Base-by-base conservation (phyloP, 116 monocot genomes). In the Phalaenopsis hybrid region DNA sequence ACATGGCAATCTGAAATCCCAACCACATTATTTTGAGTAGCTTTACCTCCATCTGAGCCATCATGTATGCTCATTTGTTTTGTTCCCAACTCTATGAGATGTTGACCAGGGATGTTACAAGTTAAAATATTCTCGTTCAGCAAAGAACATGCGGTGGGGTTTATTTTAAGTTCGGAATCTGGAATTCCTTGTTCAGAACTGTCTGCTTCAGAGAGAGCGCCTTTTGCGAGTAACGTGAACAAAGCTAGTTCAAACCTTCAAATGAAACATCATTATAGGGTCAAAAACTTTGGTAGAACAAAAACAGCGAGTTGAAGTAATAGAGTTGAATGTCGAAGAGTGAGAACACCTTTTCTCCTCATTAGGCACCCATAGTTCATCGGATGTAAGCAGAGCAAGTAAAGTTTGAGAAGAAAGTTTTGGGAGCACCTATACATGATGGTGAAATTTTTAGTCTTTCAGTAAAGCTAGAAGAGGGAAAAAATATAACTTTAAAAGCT, bases 351-450 rank as follows among this genome's bases (percentile, higher is more conserved):
- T 75, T 88, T 93, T 95, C 87, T 99, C 99, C 84, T 99, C 99
- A 87, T 89, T 95, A 79, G 92, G 91, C 68, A 99, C 95, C 99
- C 99, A 99, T 4, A 99, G 89, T 83, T 90, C 95, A 83, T 95
- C 95, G 69, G 99, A 99, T 76, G 93, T 99, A 80, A 99, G 89
- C 59, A 99, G 84, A 33, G 93, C 88, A 85, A 92, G 92, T 82
- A 99, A 82, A 67, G 99, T 99, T 89, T 95, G 99, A 81, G 91
- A 88, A 77, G 99, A 99, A 81, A 99, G 93, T 85, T 90, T 95
- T 44, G 99, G 93, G 23, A 99, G 91, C 46, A 99, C 95, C 99
- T 99, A 80, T 46, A 46, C 21, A 75, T 45, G 75, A 75, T 21
- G 44, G 72, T 25, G 2, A 72, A 4, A 37, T 34, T 33, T 70